Conservation (phyloP, 371 early-diverging fungal species). For the Phascolomyces articulosus region DNA sequence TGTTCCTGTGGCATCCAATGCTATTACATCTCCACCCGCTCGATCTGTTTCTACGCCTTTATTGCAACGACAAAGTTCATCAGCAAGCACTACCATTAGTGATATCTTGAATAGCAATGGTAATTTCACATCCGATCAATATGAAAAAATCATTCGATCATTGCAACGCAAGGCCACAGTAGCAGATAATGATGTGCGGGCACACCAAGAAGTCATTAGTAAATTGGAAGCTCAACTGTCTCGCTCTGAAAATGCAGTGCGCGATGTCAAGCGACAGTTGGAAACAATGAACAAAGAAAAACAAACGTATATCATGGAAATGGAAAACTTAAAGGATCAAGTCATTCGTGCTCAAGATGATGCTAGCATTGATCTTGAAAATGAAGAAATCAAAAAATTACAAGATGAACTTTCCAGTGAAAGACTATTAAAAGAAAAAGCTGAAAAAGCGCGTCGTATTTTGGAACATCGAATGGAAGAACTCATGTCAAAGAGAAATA, state of each 20-base stretch:
- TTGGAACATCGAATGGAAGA: constrained; percentile 53
- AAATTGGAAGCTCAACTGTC: constrained; percentile 44
- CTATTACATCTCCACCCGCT: constrained; percentile 36
- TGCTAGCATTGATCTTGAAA: not conserved
- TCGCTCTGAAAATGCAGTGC: constrained; percentile 40
- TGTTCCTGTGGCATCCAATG: constrained; percentile 35
- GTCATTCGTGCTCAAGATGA: constrained; percentile 23
- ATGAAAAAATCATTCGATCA: constrained; percentile 49
- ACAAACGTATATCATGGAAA: constrained; percentile 40
- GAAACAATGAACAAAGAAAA: constrained; percentile 43
- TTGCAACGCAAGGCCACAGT: constrained; percentile 47
- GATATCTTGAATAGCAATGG: constrained; percentile 10
- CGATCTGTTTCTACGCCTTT: constrained; percentile 18
- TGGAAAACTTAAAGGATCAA: constrained; percentile 41
- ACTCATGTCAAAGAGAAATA: constrained; percentile 52
- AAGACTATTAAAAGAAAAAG: constrained; percentile 46
- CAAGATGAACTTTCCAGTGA: constrained; percentile 38
- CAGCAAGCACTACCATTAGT: constrained; percentile 12
- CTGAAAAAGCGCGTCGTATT: constrained; percentile 50
- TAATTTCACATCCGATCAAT: constrained; percentile 44
- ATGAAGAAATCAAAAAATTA: constrained; percentile 26
- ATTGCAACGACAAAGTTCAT: constrained; percentile 10
- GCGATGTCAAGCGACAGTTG: constrained; percentile 43
- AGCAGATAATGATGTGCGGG: constrained; percentile 46
- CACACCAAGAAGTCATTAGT: constrained; percentile 51